Evolutionary conservation across 106 monocot genomes (phyloP).

Genomic region (Dendrobium chrysotoxum): DNA sequence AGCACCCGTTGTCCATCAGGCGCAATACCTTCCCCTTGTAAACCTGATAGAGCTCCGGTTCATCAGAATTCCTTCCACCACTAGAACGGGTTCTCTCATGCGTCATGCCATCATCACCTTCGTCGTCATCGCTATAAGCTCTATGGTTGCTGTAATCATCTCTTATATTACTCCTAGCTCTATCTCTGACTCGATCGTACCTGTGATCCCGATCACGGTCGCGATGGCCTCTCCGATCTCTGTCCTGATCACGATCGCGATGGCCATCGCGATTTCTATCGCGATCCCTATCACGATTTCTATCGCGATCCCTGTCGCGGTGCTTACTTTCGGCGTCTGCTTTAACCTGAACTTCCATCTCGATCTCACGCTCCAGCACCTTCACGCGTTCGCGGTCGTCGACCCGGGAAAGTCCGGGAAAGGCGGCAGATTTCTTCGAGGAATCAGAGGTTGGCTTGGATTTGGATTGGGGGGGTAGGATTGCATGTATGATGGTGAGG

Average conservation of each 20-base stretch:
- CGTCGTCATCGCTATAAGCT: conserved; percentile 17
- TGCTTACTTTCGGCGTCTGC: not conserved
- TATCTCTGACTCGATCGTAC: conserved; percentile 22
- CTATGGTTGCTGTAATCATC: conserved; percentile 23
- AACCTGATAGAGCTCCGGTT: conserved; percentile 68
- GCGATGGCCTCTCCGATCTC: conserved; percentile 11
- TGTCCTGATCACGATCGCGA: conserved; percentile 13
- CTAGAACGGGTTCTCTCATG: conserved; percentile 6
- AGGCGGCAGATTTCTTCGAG: conserved; percentile 19
- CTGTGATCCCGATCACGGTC: conserved; percentile 12
- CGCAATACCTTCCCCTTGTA: conserved; percentile 72
- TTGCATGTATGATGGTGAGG: conserved; percentile 91
- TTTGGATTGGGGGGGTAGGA: conserved; percentile 54
- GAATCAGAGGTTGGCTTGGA: conserved; percentile 1
- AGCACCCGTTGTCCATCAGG: conserved; percentile 93
- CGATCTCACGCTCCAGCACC: conserved; percentile 61
- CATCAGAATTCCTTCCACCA: conserved; percentile 17
- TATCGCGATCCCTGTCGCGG: conserved; percentile 4
- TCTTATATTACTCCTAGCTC: conserved; percentile 13
- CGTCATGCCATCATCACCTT: conserved; percentile 11
- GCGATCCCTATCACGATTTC: conserved; percentile 14
- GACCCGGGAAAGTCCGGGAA: conserved; percentile 45
- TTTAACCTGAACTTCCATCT: conserved; percentile 42
- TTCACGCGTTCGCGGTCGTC: conserved; percentile 56
- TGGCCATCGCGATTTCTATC: conserved; percentile 6